phyloP scores from a whole-genome alignment of 768 basidiomycete genomes.

The Xerocomellus amylosporus region DNA sequence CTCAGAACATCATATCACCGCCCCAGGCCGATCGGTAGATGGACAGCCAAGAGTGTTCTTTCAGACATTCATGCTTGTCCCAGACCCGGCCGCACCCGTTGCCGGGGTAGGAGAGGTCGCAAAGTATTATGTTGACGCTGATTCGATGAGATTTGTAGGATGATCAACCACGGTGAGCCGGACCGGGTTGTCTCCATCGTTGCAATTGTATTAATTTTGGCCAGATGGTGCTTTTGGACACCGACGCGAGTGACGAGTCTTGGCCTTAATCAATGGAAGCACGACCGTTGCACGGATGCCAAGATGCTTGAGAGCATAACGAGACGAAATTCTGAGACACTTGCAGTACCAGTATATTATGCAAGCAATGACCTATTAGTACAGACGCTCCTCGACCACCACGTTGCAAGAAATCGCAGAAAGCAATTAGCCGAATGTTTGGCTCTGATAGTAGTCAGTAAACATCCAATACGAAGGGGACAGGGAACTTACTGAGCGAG shows the following conservation, averaged over 20 bases:
- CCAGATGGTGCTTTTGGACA: background rate
- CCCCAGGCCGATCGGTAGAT: constrained; percentile 52
- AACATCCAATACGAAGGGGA: background rate
- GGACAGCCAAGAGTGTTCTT: constrained; percentile 83
- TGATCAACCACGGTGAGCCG: constrained; percentile 29
- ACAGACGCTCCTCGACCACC: constrained; percentile 10
- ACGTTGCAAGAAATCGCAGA: background rate
- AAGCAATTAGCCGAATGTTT: constrained; percentile 75
- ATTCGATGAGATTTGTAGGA: constrained; percentile 81
- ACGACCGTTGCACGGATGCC: background rate
- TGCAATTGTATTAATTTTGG: background rate
- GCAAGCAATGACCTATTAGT: constrained; percentile 9
- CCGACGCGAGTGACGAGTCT: background rate
- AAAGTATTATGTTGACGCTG: constrained; percentile 79
- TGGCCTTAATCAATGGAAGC: background rate
- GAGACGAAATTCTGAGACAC: background rate
- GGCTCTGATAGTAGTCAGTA: constrained; percentile 51
- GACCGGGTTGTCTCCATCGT: background rate
- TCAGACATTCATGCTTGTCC: constrained; percentile 83
- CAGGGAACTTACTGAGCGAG: constrained; percentile 61
- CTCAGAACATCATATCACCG: constrained; percentile 54
- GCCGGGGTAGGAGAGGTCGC: constrained; percentile 69
- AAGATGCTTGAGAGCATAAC: background rate
- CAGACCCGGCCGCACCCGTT: constrained; percentile 64
- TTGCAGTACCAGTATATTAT: background rate